phyloP scores from a whole-genome alignment of 768 basidiomycete genomes.

The Favolaschia claudopus region DNA sequence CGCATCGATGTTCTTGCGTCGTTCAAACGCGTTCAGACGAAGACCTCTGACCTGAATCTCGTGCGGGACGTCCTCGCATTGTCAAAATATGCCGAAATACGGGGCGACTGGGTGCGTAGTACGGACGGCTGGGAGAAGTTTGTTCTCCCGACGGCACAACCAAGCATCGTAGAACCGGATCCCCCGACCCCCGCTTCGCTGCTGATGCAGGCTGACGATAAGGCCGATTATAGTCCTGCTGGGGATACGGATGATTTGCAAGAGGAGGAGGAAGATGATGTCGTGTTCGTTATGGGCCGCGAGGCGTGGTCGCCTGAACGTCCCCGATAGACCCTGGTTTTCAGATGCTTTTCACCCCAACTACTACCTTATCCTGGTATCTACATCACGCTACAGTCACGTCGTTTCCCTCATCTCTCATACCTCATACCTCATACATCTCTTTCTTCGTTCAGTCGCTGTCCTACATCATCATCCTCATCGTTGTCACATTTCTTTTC shows the following conservation, averaged over 20 bases:
- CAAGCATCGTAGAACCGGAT: conserved; percentile 20
- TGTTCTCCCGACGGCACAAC: conserved; percentile 21
- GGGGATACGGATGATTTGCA: conserved; percentile 18
- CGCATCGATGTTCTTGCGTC: conserved; percentile 25
- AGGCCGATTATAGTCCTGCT: conserved; percentile 2
- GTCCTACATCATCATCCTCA: neutral
- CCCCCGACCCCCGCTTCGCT: conserved; percentile 13
- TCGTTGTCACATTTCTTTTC: neutral
- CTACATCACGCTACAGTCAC: conserved; percentile 19
- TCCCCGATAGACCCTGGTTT: conserved; percentile 12
- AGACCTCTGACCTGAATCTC: conserved; percentile 24
- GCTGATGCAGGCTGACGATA: conserved; percentile 18
- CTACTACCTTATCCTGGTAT: neutral
- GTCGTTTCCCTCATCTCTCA: conserved; percentile 7
- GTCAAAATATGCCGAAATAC: conserved; percentile 25
- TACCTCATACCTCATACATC: too few relatives aligned
- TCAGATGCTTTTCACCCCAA: neutral
- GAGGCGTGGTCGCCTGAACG: conserved; percentile 27
- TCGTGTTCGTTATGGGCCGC: conserved; percentile 29
- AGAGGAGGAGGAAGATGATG: conserved; percentile 28
- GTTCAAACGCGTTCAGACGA: conserved; percentile 27
- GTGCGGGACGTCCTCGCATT: conserved; percentile 25
- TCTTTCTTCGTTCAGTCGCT: neutral
- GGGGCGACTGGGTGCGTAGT: conserved; percentile 28
- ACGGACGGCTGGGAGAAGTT: conserved; percentile 28